Conservation (phyloP, 139 green algal genomes). For the Chlorella sp. region DNA sequence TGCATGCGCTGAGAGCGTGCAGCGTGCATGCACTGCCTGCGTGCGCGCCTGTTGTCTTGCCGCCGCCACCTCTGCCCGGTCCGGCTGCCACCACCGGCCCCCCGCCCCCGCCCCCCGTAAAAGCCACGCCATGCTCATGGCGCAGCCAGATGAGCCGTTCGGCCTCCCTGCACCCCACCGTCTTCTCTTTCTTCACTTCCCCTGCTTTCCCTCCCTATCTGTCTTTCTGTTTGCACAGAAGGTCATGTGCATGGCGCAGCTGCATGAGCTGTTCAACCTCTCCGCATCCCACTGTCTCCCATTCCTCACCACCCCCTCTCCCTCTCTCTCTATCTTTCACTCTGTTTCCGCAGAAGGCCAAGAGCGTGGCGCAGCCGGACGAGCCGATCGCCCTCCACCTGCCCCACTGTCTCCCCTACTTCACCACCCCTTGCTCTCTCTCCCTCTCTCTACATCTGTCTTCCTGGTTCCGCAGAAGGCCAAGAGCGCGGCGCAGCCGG, state of each 20-base stretch:
- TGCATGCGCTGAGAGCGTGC: too few relatives aligned
- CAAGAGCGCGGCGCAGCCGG: not conserved
- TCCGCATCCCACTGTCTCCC: not conserved
- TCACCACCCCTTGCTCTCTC: not conserved
- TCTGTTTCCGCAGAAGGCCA: constrained; percentile 32
- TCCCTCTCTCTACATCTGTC: not conserved
- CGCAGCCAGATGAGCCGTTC: too few relatives aligned
- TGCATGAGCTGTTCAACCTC: constrained; percentile 63
- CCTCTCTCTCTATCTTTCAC: not conserved
- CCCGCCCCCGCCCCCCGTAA: too few relatives aligned
- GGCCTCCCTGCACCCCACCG: too few relatives aligned
- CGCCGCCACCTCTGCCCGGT: too few relatives aligned
- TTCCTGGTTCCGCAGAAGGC: constrained; percentile 29
- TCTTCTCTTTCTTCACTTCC: too few relatives aligned
- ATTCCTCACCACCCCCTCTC: not conserved
- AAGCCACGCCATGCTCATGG: too few relatives aligned
- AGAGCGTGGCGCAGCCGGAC: constrained; percentile 72
- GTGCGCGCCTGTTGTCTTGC: too few relatives aligned
- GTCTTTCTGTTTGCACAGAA: constrained; percentile 22
- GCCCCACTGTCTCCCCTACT: not conserved
- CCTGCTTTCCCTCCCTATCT: not conserved
- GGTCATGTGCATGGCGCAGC: constrained; percentile 58
- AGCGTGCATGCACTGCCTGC: too few relatives aligned
- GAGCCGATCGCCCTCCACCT: constrained; percentile 40
- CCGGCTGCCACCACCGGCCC: too few relatives aligned